Evolutionary conservation across 176 grass and related monocot species (phyloP), one percentile per base, ranked within the genome.

Genomic region (Eragrostis nindensis): DNA sequence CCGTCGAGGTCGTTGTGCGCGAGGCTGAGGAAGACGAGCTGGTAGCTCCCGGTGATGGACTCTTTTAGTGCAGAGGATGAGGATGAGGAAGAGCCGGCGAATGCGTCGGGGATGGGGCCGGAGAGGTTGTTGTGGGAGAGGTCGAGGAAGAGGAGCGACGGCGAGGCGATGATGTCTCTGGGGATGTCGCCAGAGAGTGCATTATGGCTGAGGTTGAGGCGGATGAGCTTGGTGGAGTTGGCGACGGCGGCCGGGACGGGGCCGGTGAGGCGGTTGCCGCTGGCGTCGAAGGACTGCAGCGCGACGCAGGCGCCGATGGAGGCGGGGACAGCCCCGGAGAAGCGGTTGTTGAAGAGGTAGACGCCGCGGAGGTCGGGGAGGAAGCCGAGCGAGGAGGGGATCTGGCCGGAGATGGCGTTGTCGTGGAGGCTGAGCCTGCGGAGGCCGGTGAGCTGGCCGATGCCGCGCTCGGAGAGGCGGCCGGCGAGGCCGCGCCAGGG

Each of bases 281-380:
- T 92, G 25, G 91, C 69, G 43, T 95, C 92, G 4, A 95, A 27
- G 2, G 84, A 26, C 72, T 89, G 87, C 5, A 95, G 87, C 38
- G 69, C 44, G 41, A 73, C 2, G 75, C 92, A 95, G 22, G 15
- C 39, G 36, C 80, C 89, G 8, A 95, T 76, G 53, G 83, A 89
- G 0, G 89, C 45, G 0, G 89, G 92, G 5, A 95, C 57, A 11
- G 63, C 49, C 76, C 89, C 92, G 24, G 92, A 87, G 81, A 95
- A 90, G 27, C 77, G 89, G 38, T 94, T 94, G 81, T 89, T 91
- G 89, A 94, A 94, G 81, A 94, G 86, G 74, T 91, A 91, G 63
- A 92, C 62, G 25, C 92, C 92, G 67, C 87, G 74, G 87, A 92
- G 82, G 16, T 89, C 70, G 10, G 78, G 56, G 5, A 94, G 84